phyloP scores from a whole-genome alignment of 176 grass and related monocot genomes.

The Oryza brachyantha region DNA sequence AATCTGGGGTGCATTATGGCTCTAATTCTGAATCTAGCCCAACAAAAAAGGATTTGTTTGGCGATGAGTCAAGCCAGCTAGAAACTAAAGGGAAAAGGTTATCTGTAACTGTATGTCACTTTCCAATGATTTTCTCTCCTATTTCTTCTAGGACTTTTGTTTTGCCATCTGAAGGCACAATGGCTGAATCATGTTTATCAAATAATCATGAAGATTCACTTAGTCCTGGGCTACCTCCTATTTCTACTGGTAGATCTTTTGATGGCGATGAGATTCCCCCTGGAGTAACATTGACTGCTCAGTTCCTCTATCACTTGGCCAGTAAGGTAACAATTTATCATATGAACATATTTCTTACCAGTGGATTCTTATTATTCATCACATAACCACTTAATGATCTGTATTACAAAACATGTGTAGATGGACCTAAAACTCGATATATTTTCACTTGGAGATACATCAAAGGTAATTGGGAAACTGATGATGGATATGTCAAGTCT shows the following conservation, averaged over 20 bases:
- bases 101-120: slow-evolving; percentile 72
- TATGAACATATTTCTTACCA: neutral
- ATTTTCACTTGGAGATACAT: slow-evolving; percentile 93
- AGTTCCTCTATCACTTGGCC: slow-evolving; percentile 89
- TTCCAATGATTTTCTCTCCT: slow-evolving; percentile 84
- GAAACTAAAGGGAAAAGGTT: slow-evolving; percentile 39
- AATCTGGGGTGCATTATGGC: slow-evolving; percentile 43
- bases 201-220: slow-evolving; percentile 72
- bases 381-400: slow-evolving; percentile 19
- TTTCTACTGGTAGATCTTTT: slow-evolving; percentile 44
- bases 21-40: slow-evolving; percentile 43
- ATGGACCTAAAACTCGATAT: slow-evolving; percentile 98
- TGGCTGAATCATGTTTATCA: slow-evolving; percentile 74
- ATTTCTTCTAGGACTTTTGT: slow-evolving; percentile 79
- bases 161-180: slow-evolving; percentile 79
- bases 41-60: slow-evolving; percentile 35
- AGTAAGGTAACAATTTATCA: slow-evolving; percentile 46
- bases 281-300: slow-evolving; percentile 77
- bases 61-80: slow-evolving; percentile 37
- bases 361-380: slow-evolving; percentile 12
- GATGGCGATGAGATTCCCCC: slow-evolving; percentile 78
- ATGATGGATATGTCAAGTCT: slow-evolving; percentile 99
- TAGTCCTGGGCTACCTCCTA: slow-evolving; percentile 26
- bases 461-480: slow-evolving; percentile 84
- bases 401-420: slow-evolving; percentile 45